phyloP scores from a whole-genome alignment of 495 filamentous ascomycete species.

The Cenococcum geophilum region DNA sequence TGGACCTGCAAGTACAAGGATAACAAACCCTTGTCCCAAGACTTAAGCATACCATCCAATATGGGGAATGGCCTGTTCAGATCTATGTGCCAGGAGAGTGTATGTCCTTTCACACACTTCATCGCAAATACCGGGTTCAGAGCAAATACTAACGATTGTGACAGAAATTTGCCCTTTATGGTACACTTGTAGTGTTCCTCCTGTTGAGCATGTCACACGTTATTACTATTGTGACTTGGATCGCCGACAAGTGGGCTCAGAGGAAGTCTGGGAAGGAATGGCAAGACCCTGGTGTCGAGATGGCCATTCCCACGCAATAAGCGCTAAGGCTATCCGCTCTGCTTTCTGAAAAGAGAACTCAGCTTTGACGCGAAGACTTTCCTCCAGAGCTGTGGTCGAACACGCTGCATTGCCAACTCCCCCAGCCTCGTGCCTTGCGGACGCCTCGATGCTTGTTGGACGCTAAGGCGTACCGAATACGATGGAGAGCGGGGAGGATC shows the following conservation, averaged over 20 bases:
- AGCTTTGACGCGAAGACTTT: too few species aligned
- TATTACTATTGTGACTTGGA: slow-evolving; percentile 22
- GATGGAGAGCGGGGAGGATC: too few species aligned
- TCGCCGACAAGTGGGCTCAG: slow-evolving; percentile 28
- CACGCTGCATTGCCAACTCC: too few species aligned
- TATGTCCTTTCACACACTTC: slow-evolving; percentile 13
- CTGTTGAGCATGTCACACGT: slow-evolving; percentile 10
- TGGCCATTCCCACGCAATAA: background rate
- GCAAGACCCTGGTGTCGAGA: slow-evolving; percentile 12
- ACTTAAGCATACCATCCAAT: slow-evolving; percentile 11
- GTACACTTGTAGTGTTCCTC: slow-evolving; percentile 24
- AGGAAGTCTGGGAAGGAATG: slow-evolving; percentile 19
- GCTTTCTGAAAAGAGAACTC: too few species aligned
- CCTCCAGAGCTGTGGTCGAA: too few species aligned
- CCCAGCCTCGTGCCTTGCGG: too few species aligned
- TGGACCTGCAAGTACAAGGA: slow-evolving; percentile 33
- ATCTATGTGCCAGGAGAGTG: slow-evolving; percentile 21
- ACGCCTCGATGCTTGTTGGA: too few species aligned
- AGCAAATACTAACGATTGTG: slow-evolving; percentile 1
- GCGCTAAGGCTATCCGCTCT: too few species aligned
- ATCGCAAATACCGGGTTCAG: background rate
- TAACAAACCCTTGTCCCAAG: slow-evolving; percentile 9
- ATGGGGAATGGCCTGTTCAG: slow-evolving; percentile 26
- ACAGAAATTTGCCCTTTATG: slow-evolving; percentile 29
- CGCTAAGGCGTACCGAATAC: too few species aligned